A percentile compares a stretch with the other conserved stretches of the same genome.
These are phyloP conservation scores for Rosa hybrid DNA, from an alignment of 331 rosid genomes.

Conservation along the genomic window DNA sequence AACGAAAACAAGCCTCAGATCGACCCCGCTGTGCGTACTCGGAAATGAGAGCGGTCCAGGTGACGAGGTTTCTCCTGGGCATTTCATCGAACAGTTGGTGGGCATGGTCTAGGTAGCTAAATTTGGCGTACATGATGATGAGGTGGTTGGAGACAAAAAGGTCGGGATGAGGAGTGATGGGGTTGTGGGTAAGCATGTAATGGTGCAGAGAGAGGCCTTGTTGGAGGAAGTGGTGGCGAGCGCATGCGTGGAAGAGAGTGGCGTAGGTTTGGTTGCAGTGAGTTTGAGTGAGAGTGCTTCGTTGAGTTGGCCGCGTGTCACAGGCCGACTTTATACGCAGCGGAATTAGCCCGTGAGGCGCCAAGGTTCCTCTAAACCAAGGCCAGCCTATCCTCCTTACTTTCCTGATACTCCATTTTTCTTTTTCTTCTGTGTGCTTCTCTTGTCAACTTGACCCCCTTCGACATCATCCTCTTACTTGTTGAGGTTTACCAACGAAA, in stretches of 20 bases:
- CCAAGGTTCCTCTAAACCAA: too few species aligned
- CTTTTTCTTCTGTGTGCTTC: too few species aligned
- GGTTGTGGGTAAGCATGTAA: constrained; percentile 46
- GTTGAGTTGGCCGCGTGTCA: constrained; percentile 35
- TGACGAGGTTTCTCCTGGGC: constrained; percentile 63
- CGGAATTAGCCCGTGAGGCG: too few species aligned
- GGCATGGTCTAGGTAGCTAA: constrained; percentile 50
- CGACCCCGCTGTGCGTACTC: constrained; percentile 60
- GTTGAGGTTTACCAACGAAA: too few species aligned
- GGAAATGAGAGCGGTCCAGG: constrained; percentile 89
- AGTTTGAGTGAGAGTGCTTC: constrained; percentile 44
- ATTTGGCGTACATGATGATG: constrained; percentile 72
- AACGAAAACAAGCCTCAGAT: constrained; percentile 41
- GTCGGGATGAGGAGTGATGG: constrained; percentile 31
- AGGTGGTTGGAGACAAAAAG: constrained; percentile 71
- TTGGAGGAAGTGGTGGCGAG: constrained; percentile 48
- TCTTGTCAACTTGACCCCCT: too few species aligned
- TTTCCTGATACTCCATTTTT: too few species aligned
- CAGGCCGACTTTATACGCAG: too few species aligned
- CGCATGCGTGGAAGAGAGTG: constrained; percentile 67
- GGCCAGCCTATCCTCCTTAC: too few species aligned
- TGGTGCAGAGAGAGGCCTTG: constrained; percentile 66
- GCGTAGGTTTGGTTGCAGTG: constrained; percentile 60
- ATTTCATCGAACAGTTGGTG: constrained; percentile 60
- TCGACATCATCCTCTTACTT: too few species aligned